Evolutionary conservation across 169 alveolate species (phyloP).

Genomic region (Perkinsus chesapeaki): DNA sequence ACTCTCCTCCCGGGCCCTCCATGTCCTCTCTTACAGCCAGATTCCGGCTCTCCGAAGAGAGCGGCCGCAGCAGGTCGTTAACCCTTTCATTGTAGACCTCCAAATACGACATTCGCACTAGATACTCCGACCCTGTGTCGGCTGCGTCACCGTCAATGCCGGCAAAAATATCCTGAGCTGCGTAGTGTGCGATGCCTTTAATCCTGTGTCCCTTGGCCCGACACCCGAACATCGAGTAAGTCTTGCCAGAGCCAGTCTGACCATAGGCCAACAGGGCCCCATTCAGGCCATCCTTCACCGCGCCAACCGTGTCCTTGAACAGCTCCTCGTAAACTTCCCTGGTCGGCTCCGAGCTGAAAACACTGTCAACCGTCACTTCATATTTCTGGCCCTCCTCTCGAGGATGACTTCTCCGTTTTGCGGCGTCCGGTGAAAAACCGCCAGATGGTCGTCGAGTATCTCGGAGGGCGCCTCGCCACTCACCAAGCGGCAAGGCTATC

Average conservation of each 20-base stretch:
- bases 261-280: background rate
- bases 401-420: background rate
- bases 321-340: background rate
- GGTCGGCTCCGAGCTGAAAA: background rate
- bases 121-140: background rate
- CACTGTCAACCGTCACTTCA: background rate
- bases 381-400: background rate
- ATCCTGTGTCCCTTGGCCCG: background rate
- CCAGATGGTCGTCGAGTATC: background rate
- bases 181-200: background rate
- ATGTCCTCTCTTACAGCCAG: background rate
- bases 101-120: background rate
- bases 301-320: background rate
- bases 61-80: background rate
- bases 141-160: background rate
- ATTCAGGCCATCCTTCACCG: background rate
- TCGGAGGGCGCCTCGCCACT: background rate
- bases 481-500: background rate
- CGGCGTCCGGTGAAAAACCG: background rate
- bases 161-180: background rate
- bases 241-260: background rate
- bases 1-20: background rate
- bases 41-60: background rate
- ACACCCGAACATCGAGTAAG: background rate
- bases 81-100: background rate